A percentile compares a stretch with the other conserved stretches of the same genome.
These are phyloP conservation scores for Cladosporium cucumerinum DNA, from an alignment of 2,329 filamentous ascomycete species.

Conservation along the genomic window DNA sequence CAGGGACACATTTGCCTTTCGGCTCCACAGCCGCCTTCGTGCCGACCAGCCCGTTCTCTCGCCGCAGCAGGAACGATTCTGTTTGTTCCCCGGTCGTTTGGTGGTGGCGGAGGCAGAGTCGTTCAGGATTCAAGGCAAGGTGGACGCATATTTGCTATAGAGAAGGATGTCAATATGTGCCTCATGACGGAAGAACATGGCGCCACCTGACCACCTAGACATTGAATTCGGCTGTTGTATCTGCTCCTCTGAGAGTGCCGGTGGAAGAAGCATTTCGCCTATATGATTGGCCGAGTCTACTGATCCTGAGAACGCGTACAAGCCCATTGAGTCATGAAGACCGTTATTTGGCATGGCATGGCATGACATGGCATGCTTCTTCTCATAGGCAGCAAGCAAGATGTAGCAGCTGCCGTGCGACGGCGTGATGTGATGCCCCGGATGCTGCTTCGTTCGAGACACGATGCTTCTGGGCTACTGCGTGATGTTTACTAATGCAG, in stretches of 20 bases:
- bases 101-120: background rate
- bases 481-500: background rate
- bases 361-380: too few species aligned
- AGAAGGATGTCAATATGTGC: background rate
- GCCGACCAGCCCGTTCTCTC: slow-evolving; percentile 1
- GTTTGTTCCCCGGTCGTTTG: background rate
- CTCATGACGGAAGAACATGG: background rate
- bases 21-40: slow-evolving; percentile 7
- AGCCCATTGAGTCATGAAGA: background rate
- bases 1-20: background rate
- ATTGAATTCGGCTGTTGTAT: background rate
- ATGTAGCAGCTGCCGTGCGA: background rate
- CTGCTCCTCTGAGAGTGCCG: background rate
- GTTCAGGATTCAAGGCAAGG: background rate
- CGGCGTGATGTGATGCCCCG: background rate
- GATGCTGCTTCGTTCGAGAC: slow-evolving; percentile 3
- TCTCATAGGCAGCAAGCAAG: background rate
- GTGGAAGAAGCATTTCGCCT: background rate
- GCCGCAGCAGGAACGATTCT: background rate
- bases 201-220: background rate
- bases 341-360: background rate
- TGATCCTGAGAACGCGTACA: background rate
- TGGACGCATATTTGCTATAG: background rate
- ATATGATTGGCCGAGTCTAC: background rate
- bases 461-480: background rate